A percentile compares a stretch with the other conserved stretches of the same genome.
phyloP scores from a whole-genome alignment of 164 flowering plant genomes.

The Umbilicus rupestris region DNA sequence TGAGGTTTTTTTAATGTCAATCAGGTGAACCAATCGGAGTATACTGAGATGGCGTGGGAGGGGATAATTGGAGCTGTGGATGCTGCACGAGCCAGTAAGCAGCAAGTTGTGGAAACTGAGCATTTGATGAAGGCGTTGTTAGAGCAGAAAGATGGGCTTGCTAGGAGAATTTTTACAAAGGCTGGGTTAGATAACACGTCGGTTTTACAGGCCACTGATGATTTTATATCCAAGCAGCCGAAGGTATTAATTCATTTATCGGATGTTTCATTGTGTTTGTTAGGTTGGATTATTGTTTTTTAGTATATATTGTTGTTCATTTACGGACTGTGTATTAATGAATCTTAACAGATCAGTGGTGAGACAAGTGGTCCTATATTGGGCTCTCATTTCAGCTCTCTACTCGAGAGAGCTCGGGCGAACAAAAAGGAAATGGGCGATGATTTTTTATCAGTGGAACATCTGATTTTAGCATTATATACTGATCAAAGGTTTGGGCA shows the following conservation, averaged over 20 bases:
- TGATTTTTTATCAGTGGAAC: conserved; percentile 89
- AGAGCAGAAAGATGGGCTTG: conserved; percentile 94
- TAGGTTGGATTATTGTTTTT: not conserved
- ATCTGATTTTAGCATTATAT: conserved; percentile 58
- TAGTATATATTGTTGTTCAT: too few relatives aligned
- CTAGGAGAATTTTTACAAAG: conserved; percentile 79
- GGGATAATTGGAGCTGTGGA: conserved; percentile 77
- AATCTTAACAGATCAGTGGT: conserved; percentile 47
- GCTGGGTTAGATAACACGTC: conserved; percentile 82
- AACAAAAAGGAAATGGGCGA: conserved; percentile 72
- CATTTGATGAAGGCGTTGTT: conserved; percentile 90
- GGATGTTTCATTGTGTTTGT: not conserved
- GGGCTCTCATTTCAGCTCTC: conserved; percentile 44
- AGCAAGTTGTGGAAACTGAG: conserved; percentile 87
- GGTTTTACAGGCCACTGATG: conserved; percentile 70
- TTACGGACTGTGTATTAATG: not conserved
- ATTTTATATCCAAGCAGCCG: conserved; percentile 71
- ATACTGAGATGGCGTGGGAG: conserved; percentile 96
- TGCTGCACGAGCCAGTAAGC: conserved; percentile 60
- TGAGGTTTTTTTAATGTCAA: not conserved
- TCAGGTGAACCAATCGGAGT: conserved; percentile 50
- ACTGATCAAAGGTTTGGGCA: conserved; percentile 86
- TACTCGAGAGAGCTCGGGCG: conserved; percentile 58
- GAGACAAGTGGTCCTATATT: conserved; percentile 70
- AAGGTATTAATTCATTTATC: conserved; percentile 38